Conservation (phyloP, 75 land plant species). For the Ceratopteris richardii region DNA sequence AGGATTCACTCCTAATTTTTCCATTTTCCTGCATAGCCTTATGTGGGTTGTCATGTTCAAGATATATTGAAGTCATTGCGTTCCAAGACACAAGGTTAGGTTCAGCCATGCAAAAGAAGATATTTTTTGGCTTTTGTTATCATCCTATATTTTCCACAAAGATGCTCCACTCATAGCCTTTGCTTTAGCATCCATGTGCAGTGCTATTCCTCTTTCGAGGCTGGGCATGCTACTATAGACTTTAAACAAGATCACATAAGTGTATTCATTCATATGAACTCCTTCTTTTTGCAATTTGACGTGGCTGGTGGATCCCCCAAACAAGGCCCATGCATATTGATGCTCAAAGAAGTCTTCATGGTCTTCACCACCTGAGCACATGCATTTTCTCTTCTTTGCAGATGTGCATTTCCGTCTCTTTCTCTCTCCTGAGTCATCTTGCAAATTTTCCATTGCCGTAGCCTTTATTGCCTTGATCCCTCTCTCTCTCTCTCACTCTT, state of each 20-base stretch:
- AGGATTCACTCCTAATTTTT: background rate
- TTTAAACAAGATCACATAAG: background rate
- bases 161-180: background rate
- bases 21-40: background rate
- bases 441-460: too few relatives aligned
- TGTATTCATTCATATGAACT: background rate
- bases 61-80: background rate
- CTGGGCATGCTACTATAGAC: background rate
- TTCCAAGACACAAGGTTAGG: background rate
- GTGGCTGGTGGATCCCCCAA: too few relatives aligned
- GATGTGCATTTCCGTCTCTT: too few relatives aligned
- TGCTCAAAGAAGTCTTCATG: too few relatives aligned
- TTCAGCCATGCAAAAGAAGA: background rate
- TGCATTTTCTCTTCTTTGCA: too few relatives aligned
- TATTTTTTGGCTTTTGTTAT: background rate
- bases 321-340: too few relatives aligned
- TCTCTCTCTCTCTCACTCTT: too few relatives aligned
- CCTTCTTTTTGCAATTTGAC: conserved; percentile 29
- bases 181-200: background rate
- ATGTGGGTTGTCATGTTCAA: background rate
- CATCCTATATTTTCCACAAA: background rate
- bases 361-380: too few relatives aligned
- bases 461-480: too few relatives aligned
- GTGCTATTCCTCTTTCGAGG: background rate
- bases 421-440: too few relatives aligned